Percentiles rank a stretch among this genome's conserved stretches.
Evolutionary conservation across 495 filamentous ascomycete genomes (phyloP).

Genomic region (Recurvomyces mirabilis): DNA sequence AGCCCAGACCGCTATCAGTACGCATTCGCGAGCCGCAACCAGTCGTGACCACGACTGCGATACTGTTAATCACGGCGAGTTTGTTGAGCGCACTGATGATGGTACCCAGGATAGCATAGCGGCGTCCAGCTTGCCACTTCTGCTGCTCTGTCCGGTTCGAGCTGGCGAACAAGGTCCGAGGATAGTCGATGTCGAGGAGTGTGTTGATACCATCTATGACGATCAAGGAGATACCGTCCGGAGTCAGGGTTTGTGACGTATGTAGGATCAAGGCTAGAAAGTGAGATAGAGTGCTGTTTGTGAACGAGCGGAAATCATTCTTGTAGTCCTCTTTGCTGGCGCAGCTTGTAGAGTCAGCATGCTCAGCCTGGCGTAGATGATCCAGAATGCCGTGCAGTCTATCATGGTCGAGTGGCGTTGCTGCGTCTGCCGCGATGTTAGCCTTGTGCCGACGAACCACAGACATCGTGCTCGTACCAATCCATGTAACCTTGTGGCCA

Average conservation of each 20-base stretch:
- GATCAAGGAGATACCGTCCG: conserved; percentile 48
- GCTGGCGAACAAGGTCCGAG: conserved; percentile 17
- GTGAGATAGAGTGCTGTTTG: conserved; percentile 54
- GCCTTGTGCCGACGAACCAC: no score
- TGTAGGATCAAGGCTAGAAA: conserved; percentile 60
- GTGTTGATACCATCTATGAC: conserved; percentile 67
- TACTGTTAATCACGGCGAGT: conserved; percentile 53
- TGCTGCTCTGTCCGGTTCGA: conserved; percentile 34
- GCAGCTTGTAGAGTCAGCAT: no score
- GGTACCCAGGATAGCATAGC: conserved; percentile 50
- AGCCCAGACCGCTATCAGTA: conserved; percentile 35
- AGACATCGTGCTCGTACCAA: conserved; percentile 4
- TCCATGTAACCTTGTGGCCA: conserved; percentile 3
- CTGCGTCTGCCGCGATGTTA: no score
- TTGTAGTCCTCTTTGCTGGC: neutral
- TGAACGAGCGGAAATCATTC: conserved; percentile 28
- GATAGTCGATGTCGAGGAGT: conserved; percentile 60
- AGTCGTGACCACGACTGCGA: conserved; percentile 59
- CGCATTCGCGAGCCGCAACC: conserved; percentile 62
- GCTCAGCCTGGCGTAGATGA: no score
- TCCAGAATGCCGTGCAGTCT: no score
- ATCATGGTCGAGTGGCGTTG: no score
- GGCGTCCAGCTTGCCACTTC: conserved; percentile 47
- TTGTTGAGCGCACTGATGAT: conserved; percentile 47
- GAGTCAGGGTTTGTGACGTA: conserved; percentile 49